These are phyloP conservation scores for Serendipita sp. DNA, from an alignment of 768 basidiomycete species.

Conservation along the genomic window DNA sequence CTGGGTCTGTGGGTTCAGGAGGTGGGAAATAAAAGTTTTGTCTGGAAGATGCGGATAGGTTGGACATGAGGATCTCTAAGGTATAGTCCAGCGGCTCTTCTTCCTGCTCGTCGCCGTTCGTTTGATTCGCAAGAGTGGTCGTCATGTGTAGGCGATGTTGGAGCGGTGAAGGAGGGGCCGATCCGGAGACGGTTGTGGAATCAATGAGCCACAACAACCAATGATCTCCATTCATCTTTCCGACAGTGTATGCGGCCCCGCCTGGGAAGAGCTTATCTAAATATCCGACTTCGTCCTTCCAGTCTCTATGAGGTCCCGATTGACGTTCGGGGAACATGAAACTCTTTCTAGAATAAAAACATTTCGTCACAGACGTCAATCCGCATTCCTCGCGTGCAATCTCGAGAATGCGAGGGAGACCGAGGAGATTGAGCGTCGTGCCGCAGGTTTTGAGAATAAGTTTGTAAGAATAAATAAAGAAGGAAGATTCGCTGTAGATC, in stretches of 20 bases:
- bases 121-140: constrained; percentile 10
- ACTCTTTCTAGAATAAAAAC: constrained; percentile 95
- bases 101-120: constrained; percentile 9
- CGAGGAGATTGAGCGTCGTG: constrained; percentile 91
- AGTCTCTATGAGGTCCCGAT: constrained; percentile 78
- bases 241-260: constrained; percentile 90
- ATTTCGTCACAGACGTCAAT: constrained; percentile 60
- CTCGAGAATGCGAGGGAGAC: constrained; percentile 84
- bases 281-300: constrained; percentile 84
- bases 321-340: constrained; percentile 99
- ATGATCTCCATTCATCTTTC: constrained; percentile 96
- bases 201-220: constrained; percentile 80
- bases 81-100: constrained; percentile 57
- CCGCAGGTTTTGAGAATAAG: constrained; percentile 98
- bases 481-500: constrained; percentile 75
- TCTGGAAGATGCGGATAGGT: constrained; percentile 60
- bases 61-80: constrained; percentile 96
- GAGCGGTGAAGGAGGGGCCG: constrained; percentile 17
- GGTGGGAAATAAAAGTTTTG: constrained; percentile 51
- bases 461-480: constrained; percentile 88
- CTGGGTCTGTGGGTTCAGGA: constrained; percentile 13
- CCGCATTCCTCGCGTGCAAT: constrained; percentile 63
- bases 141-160: constrained; percentile 13
- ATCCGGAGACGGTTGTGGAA: constrained; percentile 37
- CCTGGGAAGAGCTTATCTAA: constrained; percentile 77